Conservation (phyloP, 306 rosid genomes). For the Vicia villosa region DNA sequence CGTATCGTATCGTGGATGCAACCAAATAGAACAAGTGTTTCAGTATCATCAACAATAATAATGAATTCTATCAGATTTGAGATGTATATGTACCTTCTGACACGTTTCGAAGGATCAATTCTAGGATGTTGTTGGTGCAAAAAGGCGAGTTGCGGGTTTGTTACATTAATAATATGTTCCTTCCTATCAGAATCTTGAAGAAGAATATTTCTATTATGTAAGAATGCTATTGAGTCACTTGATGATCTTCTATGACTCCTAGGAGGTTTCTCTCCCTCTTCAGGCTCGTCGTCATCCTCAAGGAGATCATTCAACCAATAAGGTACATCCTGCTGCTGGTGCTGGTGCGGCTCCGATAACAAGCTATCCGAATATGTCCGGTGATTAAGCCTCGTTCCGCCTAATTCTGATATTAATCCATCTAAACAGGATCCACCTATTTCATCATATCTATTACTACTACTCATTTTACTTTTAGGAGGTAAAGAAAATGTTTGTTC, state of each 20-base stretch:
- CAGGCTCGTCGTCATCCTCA: conserved; percentile 9
- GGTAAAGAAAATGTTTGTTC: not conserved
- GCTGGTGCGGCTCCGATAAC: conserved; percentile 3
- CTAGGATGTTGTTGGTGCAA: not conserved
- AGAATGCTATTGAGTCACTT: conserved; percentile 27
- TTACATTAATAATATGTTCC: not conserved
- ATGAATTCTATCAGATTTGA: not conserved
- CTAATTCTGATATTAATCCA: not conserved
- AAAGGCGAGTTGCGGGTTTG: not conserved
- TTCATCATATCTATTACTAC: not conserved
- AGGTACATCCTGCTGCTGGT: conserved; percentile 2
- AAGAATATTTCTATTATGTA: not conserved
- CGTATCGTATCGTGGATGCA: no score
- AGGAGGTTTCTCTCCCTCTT: not conserved
- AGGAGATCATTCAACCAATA: conserved; percentile 33
- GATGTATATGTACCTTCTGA: not conserved
- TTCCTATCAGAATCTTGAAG: not conserved
- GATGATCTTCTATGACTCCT: conserved; percentile 26
- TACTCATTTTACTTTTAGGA: not conserved
- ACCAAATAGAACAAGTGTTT: no score
- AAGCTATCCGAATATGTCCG: conserved; percentile 25
- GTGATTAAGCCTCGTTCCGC: not conserved
- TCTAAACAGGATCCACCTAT: not conserved
- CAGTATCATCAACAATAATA: no score
- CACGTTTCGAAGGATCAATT: conserved; percentile 23